These are phyloP conservation scores for Westerdykella sp. DNA, from an alignment of 2,329 filamentous ascomycete genomes.

Conservation along the genomic window DNA sequence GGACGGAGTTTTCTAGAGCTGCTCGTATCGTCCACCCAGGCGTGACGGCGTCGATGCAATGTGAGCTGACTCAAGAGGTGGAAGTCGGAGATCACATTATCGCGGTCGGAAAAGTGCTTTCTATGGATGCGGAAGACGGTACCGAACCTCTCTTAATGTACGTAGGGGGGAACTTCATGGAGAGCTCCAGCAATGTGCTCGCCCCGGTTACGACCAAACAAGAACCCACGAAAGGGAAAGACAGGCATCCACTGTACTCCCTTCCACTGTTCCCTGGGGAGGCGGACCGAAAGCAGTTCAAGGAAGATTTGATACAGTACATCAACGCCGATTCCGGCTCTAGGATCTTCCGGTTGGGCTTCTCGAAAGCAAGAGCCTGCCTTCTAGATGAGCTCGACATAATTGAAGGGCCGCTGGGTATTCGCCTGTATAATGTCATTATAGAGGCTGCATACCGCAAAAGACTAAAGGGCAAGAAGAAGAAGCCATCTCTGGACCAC, in stretches of 20 bases:
- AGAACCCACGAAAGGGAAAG: too few species aligned
- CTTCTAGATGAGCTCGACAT: conserved; percentile 7
- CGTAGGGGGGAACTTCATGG: conserved; percentile 21
- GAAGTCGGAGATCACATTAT: conserved; percentile 44
- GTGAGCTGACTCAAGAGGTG: conserved; percentile 32
- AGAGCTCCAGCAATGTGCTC: too few species aligned
- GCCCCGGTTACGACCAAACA: too few species aligned
- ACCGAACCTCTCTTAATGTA: conserved; percentile 18
- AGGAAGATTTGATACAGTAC: conserved; percentile 11
- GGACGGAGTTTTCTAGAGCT: not conserved
- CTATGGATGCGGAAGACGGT: conserved; percentile 4
- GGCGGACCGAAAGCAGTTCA: conserved; percentile 12
- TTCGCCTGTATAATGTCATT: conserved; percentile 6
- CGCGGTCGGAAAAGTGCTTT: conserved; percentile 39
- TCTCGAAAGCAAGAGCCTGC: too few species aligned
- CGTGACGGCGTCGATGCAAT: conserved; percentile 29
- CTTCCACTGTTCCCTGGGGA: conserved; percentile 18
- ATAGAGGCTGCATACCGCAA: not conserved
- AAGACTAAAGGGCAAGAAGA: too few species aligned
- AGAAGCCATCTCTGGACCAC: too few species aligned
- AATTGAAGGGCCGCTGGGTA: conserved; percentile 10
- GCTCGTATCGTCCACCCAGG: conserved; percentile 7
- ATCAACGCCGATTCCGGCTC: conserved; percentile 1
- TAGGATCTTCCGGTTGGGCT: too few species aligned
- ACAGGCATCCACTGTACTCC: conserved; percentile 7